Conservation (phyloP, 2,329 filamentous ascomycete genomes). For the Pyrenochaeta sp. region DNA sequence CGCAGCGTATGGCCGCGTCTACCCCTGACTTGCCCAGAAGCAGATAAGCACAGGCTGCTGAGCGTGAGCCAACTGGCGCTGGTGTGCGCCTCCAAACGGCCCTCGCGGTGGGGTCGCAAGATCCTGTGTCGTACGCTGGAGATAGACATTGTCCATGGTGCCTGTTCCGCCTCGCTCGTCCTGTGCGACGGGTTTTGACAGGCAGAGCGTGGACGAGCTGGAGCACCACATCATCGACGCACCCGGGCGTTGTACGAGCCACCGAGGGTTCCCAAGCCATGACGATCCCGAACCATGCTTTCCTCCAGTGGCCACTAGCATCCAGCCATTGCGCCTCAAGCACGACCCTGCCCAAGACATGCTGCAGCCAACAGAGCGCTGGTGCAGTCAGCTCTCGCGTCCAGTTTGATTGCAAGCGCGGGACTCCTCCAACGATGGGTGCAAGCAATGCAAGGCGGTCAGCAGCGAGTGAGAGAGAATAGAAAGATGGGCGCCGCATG, state of each 20-base stretch:
- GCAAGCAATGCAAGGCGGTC: slow-evolving; percentile 6
- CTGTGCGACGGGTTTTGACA: slow-evolving; percentile 4
- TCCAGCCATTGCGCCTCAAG: slow-evolving; percentile 19
- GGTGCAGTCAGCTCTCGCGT: slow-evolving; percentile 11
- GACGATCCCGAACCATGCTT: slow-evolving; percentile 2
- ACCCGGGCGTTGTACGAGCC: neutral
- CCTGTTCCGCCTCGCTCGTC: neutral
- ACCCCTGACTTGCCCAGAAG: slow-evolving; percentile 39
- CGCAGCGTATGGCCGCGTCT: slow-evolving; percentile 10
- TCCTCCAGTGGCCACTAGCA: slow-evolving; percentile 13
- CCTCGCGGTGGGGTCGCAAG: neutral
- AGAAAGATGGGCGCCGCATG: too few relatives aligned
- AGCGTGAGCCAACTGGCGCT: slow-evolving; percentile 7
- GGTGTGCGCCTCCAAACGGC: neutral
- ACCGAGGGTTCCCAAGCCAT: neutral
- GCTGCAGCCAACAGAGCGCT: slow-evolving; percentile 4
- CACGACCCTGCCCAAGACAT: slow-evolving; percentile 14
- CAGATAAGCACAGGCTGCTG: slow-evolving; percentile 9
- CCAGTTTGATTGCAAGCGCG: slow-evolving; percentile 9
- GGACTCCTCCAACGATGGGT: slow-evolving; percentile 1
- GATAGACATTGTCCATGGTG: neutral
- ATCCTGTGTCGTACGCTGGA: neutral
- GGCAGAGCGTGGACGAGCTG: neutral
- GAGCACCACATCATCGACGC: neutral
- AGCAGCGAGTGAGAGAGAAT: too few relatives aligned